Base-by-base conservation (phyloP, 768 basidiomycete genomes). In the Macrolepiota albuminosa region DNA sequence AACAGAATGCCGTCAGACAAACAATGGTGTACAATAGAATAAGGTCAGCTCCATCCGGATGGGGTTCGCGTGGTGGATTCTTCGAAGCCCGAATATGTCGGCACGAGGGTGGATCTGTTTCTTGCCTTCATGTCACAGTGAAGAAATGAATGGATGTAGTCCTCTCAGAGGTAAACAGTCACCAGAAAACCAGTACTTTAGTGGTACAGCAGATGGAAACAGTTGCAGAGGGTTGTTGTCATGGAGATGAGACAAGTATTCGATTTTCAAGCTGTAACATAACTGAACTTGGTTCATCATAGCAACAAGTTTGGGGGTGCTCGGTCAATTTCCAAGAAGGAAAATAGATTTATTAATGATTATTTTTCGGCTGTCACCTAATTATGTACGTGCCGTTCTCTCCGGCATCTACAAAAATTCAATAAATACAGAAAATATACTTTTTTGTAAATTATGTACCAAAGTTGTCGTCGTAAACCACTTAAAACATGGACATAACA, bases 1-100 rank as follows among this genome's bases (percentile, higher is more conserved):
- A 60, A 63, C 46, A 63, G 40, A 61, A 68, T 68, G 66, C 67
- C 66, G 67, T 67, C 66, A 67, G 63, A 57, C 60, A 65, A 67
- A 64, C 61, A 62, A 66, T 57, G 51, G 29, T 54, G 52, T 37
- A 53, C 52, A 53, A 39, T 60, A 50, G 56, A 50, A 48, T 39
- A 34, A 39, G 48, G 45, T 61, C 45, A 59, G 49, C 63, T 37
- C 45, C 61, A 56, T 61, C 58, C 46, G 49, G 66, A 59, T 67
- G 49, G 29, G 64, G 40, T 52, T 48, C 42, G 54, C 29, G 54
- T 57, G 60, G 31, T 33, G 45, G 43, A 54, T 63, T 51, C 49
- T 58, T 53, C 42, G 54, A 63, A 56, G 53, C 51, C 66, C 66
- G 67, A 64, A 69, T 67, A 55, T 67, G 64, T 66, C 68, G 66